A percentile compares a stretch with the other conserved stretches of the same genome.
Conservation (phyloP, 2,329 filamentous ascomycete species). For the Stachybotrys chlorohalonatus region DNA sequence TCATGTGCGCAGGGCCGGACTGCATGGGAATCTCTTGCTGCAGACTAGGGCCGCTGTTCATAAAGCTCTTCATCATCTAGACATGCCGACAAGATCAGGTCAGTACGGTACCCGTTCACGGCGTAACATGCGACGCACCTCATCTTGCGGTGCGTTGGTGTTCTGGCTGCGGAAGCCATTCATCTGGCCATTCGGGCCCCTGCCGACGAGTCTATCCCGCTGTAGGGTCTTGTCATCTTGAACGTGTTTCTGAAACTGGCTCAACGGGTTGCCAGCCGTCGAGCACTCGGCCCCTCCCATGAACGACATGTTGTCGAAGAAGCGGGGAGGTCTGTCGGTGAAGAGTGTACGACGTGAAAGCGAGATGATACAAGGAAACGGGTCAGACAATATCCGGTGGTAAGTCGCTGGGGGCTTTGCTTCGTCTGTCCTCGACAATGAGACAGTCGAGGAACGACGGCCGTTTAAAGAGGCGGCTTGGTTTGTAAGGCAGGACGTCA, state of each 20-base stretch:
- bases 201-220: conserved; percentile 75
- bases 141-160: conserved; percentile 63
- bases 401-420: background rate
- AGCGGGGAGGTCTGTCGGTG: background rate
- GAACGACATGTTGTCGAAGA: conserved; percentile 67
- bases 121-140: conserved; percentile 34
- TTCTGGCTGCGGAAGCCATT: conserved; percentile 69
- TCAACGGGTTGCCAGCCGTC: conserved; percentile 88
- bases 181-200: conserved; percentile 59
- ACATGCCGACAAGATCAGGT: conserved; percentile 5
- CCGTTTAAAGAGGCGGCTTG: background rate
- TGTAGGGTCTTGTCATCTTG: conserved; percentile 94
- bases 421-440: background rate
- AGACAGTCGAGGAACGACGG: background rate
- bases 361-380: background rate
- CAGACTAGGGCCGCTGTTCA: conserved; percentile 63
- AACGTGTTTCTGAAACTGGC: conserved; percentile 95
- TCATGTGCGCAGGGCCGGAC: conserved; percentile 37
- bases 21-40: conserved; percentile 46
- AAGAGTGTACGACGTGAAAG: background rate
- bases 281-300: conserved; percentile 94
- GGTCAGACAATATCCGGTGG: background rate
- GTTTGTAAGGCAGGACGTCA: conserved; percentile 7
- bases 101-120: background rate
- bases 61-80: conserved; percentile 89